Evolutionary conservation across 2,329 filamentous ascomycete genomes (phyloP).

Genomic region (Drechslera avenae): DNA sequence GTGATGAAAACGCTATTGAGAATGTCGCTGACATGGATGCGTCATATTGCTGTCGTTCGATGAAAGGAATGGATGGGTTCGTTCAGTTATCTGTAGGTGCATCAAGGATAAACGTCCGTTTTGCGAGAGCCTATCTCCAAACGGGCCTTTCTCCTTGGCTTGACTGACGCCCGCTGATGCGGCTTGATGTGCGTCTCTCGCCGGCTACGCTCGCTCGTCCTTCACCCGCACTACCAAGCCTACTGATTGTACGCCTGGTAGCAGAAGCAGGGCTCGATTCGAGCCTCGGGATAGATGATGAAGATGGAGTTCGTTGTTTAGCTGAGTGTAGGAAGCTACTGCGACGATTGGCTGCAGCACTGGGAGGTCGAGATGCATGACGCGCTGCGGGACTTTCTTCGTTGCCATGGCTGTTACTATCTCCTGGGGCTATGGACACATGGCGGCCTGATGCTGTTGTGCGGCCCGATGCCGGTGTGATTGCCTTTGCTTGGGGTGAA

Average conservation of each 20-base stretch:
- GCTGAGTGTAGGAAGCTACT: constrained; percentile 37
- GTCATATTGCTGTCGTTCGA: constrained; percentile 5
- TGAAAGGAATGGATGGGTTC: not conserved
- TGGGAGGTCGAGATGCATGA: constrained; percentile 35
- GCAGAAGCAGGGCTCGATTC: constrained; percentile 15
- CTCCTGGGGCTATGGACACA: constrained; percentile 26
- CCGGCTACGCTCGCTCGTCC: constrained; percentile 28
- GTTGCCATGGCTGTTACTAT: constrained; percentile 21
- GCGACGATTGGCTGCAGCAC: constrained; percentile 39
- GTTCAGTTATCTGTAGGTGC: not conserved
- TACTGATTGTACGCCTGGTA: constrained; percentile 28
- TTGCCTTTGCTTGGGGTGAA: constrained; percentile 17
- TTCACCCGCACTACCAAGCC: constrained; percentile 32
- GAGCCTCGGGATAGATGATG: constrained; percentile 19
- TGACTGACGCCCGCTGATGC: constrained; percentile 31
- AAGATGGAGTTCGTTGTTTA: constrained; percentile 31
- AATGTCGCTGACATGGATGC: constrained; percentile 3
- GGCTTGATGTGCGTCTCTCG: constrained; percentile 29
- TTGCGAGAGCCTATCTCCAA: constrained; percentile 35
- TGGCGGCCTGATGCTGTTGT: constrained; percentile 36
- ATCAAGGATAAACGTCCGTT: constrained; percentile 10
- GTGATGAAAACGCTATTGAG: not conserved
- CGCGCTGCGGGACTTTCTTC: constrained; percentile 41
- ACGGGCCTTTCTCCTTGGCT: constrained; percentile 27
- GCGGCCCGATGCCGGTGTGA: constrained; percentile 28